Evolutionary conservation across 176 grass and related monocot species (phyloP), one percentile per base, ranked within the genome.

Genomic region (Eremochloa ophiuroides): DNA sequence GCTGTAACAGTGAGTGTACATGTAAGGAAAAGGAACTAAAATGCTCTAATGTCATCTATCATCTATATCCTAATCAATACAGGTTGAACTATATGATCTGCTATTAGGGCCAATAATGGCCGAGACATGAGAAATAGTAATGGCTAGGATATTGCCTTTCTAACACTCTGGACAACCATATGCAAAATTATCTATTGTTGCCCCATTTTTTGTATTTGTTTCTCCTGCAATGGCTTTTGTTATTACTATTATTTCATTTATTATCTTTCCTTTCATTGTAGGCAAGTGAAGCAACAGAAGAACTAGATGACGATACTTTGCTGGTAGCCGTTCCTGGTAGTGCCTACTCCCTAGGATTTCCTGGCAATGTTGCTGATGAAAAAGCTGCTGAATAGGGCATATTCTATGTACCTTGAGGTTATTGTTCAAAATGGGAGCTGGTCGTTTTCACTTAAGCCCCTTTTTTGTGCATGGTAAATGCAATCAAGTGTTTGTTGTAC

Each of bases 291-390:
- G 56, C 60, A 23, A 29, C 42, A 38, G 72, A 86, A 72, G 80
- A 89, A 47, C 34, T 85, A 20, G 83, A 92, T 4, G 84, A 89
- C 2, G 22, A 80, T 0, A 66, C n/a, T 62, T 69, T 93, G 82
- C 70, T 93, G 10, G 81, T 93, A 38, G 61, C 58, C 1, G 95
- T 98, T 62, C 95, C 95, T 44, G 95, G 92, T n/a, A 98, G 95
- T 89, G 83, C 88, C 31, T 98, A 98, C 82, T 93, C 92, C 2
- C 47, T 29, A 73, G 75, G 61, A 46, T 47, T 74, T 71, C 71
- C 74, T 74, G 25, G 18, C 46, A 71, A 50, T 25, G 25, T 22
- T 62, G 18, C 22, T 69, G 41, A 41, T 4, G n/a, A 62, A 83
- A 44, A 71, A 63, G 55, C 35, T 55, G 33, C 13, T 9, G 68